Conservation (phyloP, 2,329 filamentous ascomycete genomes). For the Botryotinia calthae region DNA sequence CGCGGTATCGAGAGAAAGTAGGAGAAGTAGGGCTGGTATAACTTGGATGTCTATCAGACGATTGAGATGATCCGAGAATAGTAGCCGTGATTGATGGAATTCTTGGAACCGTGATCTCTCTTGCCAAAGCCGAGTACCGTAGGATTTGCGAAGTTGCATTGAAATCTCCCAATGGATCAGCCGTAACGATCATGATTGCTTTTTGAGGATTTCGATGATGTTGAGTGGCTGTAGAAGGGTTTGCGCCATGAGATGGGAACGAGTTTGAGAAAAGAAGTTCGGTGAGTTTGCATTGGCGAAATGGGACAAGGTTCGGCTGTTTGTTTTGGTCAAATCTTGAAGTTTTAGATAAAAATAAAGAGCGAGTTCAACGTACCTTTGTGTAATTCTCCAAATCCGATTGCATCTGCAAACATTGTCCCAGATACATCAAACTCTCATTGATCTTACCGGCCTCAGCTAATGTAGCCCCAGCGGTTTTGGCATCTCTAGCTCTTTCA, state of each 20-base stretch:
- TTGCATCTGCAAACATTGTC: slow-evolving; percentile 95
- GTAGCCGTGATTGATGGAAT: slow-evolving; percentile 78
- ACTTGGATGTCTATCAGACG: neutral
- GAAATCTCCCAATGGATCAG: slow-evolving; percentile 88
- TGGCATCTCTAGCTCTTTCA: slow-evolving; percentile 87
- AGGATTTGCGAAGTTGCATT: slow-evolving; percentile 96
- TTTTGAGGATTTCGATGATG: slow-evolving; percentile 66
- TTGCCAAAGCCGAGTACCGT: slow-evolving; percentile 86
- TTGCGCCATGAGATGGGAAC: slow-evolving; percentile 50
- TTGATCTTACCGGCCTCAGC: slow-evolving; percentile 98
- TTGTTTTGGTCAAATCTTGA: slow-evolving; percentile 20
- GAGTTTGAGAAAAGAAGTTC: slow-evolving; percentile 86
- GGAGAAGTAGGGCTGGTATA: slow-evolving; percentile 22
- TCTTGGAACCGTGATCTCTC: slow-evolving; percentile 88
- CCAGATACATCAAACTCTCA: slow-evolving; percentile 95
- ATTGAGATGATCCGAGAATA: slow-evolving; percentile 44
- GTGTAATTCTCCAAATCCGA: slow-evolving; percentile 71
- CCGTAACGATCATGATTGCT: slow-evolving; percentile 93
- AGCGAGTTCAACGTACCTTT: slow-evolving; percentile 55
- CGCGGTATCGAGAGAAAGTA: slow-evolving; percentile 31
- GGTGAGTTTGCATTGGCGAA: slow-evolving; percentile 80
- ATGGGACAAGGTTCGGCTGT: slow-evolving; percentile 71
- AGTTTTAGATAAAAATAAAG: neutral
- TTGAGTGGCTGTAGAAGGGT: slow-evolving; percentile 17
- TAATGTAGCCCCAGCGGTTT: slow-evolving; percentile 87